phyloP scores from a whole-genome alignment of 106 monocot species.

The Dioscorea zingiberensis region DNA sequence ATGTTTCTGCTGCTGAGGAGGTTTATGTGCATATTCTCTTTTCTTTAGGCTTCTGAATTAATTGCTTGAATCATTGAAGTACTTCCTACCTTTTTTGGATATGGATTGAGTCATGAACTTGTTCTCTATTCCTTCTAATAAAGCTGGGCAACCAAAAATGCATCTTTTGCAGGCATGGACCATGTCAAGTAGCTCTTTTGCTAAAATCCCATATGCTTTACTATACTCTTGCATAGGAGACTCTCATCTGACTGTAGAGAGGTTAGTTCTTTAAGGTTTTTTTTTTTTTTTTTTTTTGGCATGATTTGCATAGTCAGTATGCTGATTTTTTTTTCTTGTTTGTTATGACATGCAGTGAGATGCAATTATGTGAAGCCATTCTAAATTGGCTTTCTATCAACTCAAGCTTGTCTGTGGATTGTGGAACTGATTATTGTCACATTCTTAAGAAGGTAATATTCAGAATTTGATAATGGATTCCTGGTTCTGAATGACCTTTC shows the following conservation, averaged over 20 bases:
- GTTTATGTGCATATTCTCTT: too few species aligned
- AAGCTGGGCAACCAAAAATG: too few species aligned
- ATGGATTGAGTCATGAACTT: too few species aligned
- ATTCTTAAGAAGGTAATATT: conserved; percentile 48
- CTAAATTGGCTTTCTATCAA: conserved; percentile 39
- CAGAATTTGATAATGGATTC: neutral
- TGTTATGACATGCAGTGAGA: conserved; percentile 35
- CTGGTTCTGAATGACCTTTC: neutral
- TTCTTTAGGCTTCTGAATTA: too few species aligned
- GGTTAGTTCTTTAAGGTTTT: conserved; percentile 13
- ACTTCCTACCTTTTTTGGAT: too few species aligned
- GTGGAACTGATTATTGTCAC: conserved; percentile 3
- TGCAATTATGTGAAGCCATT: conserved; percentile 56
- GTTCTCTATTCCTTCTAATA: too few species aligned
- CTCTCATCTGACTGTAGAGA: conserved; percentile 44
- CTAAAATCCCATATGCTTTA: conserved; percentile 35
- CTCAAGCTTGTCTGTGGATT: conserved; percentile 1
- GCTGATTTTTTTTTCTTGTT: neutral
- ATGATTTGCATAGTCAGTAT: neutral
- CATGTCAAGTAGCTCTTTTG: conserved; percentile 31
- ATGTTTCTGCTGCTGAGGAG: too few species aligned
- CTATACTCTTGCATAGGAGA: conserved; percentile 36
- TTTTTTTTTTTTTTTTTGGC: neutral
- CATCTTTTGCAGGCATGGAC: conserved; percentile 27
- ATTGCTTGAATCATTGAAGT: too few species aligned